Evolutionary conservation across 192 early-diverging fungal species (phyloP).

Genomic region (Mortierella antarctica): DNA sequence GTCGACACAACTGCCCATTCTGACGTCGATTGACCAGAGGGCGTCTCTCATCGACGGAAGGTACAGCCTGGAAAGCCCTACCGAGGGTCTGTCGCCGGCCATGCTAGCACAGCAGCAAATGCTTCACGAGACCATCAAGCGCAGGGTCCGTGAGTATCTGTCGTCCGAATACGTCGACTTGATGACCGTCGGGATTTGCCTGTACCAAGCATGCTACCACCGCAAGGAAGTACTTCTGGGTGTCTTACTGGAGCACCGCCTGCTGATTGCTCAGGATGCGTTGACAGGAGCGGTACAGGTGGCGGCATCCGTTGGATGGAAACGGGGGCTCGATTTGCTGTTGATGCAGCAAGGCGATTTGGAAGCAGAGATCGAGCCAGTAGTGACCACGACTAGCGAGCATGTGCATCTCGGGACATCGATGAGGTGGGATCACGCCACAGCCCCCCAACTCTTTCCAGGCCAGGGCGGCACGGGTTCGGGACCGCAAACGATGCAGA

Average conservation of each 20-base stretch:
- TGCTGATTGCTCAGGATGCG: constrained; percentile 46
- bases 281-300: constrained; percentile 45
- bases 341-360: constrained; percentile 39
- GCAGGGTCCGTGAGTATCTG: constrained; percentile 23
- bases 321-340: constrained; percentile 34
- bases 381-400: constrained; percentile 37
- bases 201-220: constrained; percentile 46
- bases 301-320: constrained; percentile 44
- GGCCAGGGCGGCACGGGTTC: neutral
- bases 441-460: constrained; percentile 6
- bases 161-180: constrained; percentile 36
- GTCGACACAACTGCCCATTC: constrained; percentile 30
- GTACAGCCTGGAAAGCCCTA: neutral
- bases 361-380: constrained; percentile 44
- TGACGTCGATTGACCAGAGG: constrained; percentile 10
- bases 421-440: constrained; percentile 48
- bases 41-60: neutral
- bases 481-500: neutral
- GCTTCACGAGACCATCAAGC: constrained; percentile 14
- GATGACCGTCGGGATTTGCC: constrained; percentile 46
- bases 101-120: neutral
- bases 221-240: constrained; percentile 16
- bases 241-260: constrained; percentile 30
- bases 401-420: constrained; percentile 28
- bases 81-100: neutral